Evolutionary conservation across 2,329 filamentous ascomycete species (phyloP), one percentile per base, ranked within the genome.

Genomic region (Colletotrichum phormii): DNA sequence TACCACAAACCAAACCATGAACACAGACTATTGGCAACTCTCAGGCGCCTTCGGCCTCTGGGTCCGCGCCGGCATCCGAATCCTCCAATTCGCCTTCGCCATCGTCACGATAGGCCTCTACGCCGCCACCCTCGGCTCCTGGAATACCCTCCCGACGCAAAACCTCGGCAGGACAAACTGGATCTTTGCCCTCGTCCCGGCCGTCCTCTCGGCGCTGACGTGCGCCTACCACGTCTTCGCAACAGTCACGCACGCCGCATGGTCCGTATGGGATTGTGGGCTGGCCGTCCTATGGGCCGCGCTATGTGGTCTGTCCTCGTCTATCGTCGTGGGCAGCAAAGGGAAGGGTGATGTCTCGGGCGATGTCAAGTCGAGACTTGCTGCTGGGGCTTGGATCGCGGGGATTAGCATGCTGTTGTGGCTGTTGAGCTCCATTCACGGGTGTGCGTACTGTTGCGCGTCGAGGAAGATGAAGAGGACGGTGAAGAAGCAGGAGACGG

Each of bases 281-380:
- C 53, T 72, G 24, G 68, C 68, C 22, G 35, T 72, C 13, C 60
- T 74, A 59, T 72, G 72, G 72, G 72, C 68, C 37, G 72, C 72
- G 12, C 63, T 74, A 26, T 63, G 58, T 24, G 72, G 72, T 15
- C 18, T 60, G 3, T 74, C 69, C 2, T 61, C 53, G 7, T 18
- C 64, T 18, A 24, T 49, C 4, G 13, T 67, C 6, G 49, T 49
- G 4, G 18, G 26, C 12, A 49, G 26, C 15, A 59, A 64, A 29
- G 26, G 26, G 13, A 29, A 67, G 4, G 42, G 29, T 2, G 9
- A 13, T 4, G 46, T 66, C 3, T 37, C 58, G 3, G 53, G 62
- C 4, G 42, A 8, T 8, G 4, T 59, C 5, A 64, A 33, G 2
- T 46, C 51, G 5, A 67, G 72, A 26, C 29, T 67, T 13, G 64